Evolutionary conservation across 2,329 filamentous ascomycete species (phyloP).

Genomic region (Intubia oerlemansii): DNA sequence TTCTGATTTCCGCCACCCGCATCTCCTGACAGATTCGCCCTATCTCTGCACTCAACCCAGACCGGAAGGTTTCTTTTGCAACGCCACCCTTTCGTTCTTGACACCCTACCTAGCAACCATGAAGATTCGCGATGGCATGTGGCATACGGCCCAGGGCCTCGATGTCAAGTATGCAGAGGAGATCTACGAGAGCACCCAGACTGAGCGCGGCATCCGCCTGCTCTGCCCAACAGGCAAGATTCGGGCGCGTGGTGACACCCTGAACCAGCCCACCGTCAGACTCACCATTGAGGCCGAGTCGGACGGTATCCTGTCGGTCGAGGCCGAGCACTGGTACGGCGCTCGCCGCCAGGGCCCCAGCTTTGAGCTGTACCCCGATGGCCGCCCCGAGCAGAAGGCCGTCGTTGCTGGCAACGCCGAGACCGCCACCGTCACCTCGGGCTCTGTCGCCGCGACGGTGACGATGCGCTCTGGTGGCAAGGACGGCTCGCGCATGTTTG

Average conservation of each 20-base stretch:
- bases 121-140: too few relatives aligned
- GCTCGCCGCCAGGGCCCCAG: conserved; percentile 28
- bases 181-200: conserved; percentile 28
- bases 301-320: conserved; percentile 37
- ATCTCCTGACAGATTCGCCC: too few relatives aligned
- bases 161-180: too few relatives aligned
- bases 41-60: too few relatives aligned
- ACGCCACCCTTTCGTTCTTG: too few relatives aligned
- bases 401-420: conserved; percentile 17
- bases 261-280: conserved; percentile 32
- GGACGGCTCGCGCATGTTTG: not conserved
- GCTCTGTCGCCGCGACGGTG: conserved; percentile 26
- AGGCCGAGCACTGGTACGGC: conserved; percentile 35
- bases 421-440: conserved; percentile 25
- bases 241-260: conserved; percentile 27
- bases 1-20: too few relatives aligned
- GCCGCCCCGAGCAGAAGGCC: conserved; percentile 20
- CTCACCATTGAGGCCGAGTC: conserved; percentile 32
- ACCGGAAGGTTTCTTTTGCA: too few relatives aligned
- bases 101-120: too few relatives aligned
- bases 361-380: conserved; percentile 34
- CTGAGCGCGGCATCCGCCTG: conserved; percentile 26
- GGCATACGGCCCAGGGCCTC: too few relatives aligned
- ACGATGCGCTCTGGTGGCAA: not conserved
- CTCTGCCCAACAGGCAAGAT: conserved; percentile 37